Evolutionary conservation across 2,329 filamentous ascomycete species (phyloP).

Genomic region (Zasmidium angulare): DNA sequence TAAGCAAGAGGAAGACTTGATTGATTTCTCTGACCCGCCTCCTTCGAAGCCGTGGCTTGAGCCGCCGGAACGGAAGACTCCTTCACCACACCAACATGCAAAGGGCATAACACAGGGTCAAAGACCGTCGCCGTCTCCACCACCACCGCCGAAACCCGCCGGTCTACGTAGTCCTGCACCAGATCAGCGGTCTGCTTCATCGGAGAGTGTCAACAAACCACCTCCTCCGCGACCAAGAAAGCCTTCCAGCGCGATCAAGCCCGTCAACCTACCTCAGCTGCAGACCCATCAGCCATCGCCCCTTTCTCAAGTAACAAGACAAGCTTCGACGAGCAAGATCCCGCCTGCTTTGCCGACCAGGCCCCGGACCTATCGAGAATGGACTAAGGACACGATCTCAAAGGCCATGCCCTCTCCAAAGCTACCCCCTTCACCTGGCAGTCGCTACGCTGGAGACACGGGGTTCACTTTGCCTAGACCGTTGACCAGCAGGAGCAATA

Average conservation of each 20-base stretch:
- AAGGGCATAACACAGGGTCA: slow-evolving; percentile 29
- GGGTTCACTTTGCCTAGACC: slow-evolving; percentile 8
- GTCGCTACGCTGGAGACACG: slow-evolving; percentile 18
- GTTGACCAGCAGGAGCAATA: slow-evolving; percentile 6
- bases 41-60: slow-evolving; percentile 31
- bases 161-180: slow-evolving; percentile 42
- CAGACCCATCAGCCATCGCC: slow-evolving; percentile 31
- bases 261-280: slow-evolving; percentile 18
- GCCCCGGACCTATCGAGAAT: slow-evolving; percentile 26
- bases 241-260: slow-evolving; percentile 35
- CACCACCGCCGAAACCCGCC: slow-evolving; percentile 38
- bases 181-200: slow-evolving; percentile 17
- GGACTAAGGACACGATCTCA: slow-evolving; percentile 20
- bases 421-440: slow-evolving; percentile 18
- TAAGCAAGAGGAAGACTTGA: slow-evolving; percentile 41
- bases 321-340: slow-evolving; percentile 28
- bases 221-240: slow-evolving; percentile 39
- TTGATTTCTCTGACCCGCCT: slow-evolving; percentile 46
- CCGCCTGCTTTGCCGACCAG: slow-evolving; percentile 33
- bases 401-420: slow-evolving; percentile 23
- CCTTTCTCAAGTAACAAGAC: slow-evolving; percentile 35
- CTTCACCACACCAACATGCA: slow-evolving; percentile 1
- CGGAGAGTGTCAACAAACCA: slow-evolving; percentile 22
- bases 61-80: slow-evolving; percentile 7
- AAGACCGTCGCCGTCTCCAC: slow-evolving; percentile 29